Base-by-base conservation (phyloP, 805 yeast genomes). In the Saccharomycopsis javanensis region DNA sequence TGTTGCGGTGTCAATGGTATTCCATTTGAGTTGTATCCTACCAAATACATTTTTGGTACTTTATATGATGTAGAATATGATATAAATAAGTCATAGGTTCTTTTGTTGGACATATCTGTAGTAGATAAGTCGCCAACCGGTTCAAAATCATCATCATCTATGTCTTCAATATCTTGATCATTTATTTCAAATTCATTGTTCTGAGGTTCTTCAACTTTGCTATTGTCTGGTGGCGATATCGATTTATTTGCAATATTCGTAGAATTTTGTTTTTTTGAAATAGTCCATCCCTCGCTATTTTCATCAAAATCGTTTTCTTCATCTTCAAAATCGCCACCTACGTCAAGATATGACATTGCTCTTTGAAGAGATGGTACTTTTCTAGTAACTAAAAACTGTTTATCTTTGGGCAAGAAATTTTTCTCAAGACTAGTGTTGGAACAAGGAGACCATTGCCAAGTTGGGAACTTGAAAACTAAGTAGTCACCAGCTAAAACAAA, bases 401-500 rank as follows among this genome's bases (percentile, higher is more conserved):
- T 94, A 63, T 88, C 91, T 1, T 73, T 72, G 0, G 99, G 99
- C 59, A 94, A 71, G 64, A 89, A 94, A 61, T 81, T 85, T 61
- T 83, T 79, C 52, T 68, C 72, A 6, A 57, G 48, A 62, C 76
- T 78, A 7, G 77, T 72, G 13, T 74, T 70, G 15, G 85, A 79
- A 0, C 85, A 82, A 2, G 80, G 73, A 1, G 81, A 73, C 99
- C 99, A 94, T 61, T 83, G 82, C 99, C 99, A 94, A 0, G 98
- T 94, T 1, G 99, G 98, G 68, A 94, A 94, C 75, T 86, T 88
- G 70, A 82, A 84, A 33, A 85, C 91, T 58, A 94, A 73, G 69
- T 89, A 94, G 69, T 94, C 97, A 23, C 99, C 99, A 2, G 99
- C 97, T 56, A 75, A 75, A 8, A 90, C 92, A 71, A 94, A 94